Percentiles rank a stretch among this genome's conserved stretches.
Evolutionary conservation across 2,329 filamentous ascomycete genomes (phyloP).

Genomic region (Pezicula radicicola): DNA sequence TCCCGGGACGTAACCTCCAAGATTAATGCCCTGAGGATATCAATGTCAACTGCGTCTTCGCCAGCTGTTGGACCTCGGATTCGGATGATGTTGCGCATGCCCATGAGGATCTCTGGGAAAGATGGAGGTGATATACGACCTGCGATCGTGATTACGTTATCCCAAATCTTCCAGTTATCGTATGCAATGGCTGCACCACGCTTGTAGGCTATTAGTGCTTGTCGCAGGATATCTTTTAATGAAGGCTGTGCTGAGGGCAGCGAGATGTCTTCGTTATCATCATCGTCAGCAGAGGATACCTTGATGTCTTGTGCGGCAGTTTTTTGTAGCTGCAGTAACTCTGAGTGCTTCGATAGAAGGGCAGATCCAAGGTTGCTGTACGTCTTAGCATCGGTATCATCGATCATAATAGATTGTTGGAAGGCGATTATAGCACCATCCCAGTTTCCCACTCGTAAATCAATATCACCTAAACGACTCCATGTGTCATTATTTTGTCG

Average conservation of each 20-base stretch:
- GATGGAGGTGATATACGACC: constrained; percentile 74
- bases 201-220: constrained; percentile 82
- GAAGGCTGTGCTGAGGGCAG: constrained; percentile 1
- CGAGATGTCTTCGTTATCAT: constrained; percentile 20
- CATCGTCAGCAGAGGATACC: constrained; percentile 29
- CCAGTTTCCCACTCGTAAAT: constrained; percentile 74
- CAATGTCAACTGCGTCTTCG: constrained; percentile 74
- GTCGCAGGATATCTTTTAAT: constrained; percentile 52
- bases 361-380: constrained; percentile 95
- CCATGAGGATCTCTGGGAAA: constrained; percentile 71
- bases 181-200: constrained; percentile 80
- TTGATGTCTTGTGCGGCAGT: constrained; percentile 12
- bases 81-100: constrained; percentile 71
- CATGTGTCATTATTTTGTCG: constrained; percentile 80
- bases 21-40: constrained; percentile 69
- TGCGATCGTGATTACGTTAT: constrained; percentile 88
- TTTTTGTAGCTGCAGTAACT: constrained; percentile 37
- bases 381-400: constrained; percentile 84
- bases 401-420: constrained; percentile 75
- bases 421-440: constrained; percentile 81
- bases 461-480: constrained; percentile 87
- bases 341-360: constrained; percentile 66
- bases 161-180: constrained; percentile 92
- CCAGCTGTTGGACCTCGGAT: constrained; percentile 64
- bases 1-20: constrained; percentile 60